Conservation (phyloP, 73 alveolate species). For the Blepharisma japonicum region DNA sequence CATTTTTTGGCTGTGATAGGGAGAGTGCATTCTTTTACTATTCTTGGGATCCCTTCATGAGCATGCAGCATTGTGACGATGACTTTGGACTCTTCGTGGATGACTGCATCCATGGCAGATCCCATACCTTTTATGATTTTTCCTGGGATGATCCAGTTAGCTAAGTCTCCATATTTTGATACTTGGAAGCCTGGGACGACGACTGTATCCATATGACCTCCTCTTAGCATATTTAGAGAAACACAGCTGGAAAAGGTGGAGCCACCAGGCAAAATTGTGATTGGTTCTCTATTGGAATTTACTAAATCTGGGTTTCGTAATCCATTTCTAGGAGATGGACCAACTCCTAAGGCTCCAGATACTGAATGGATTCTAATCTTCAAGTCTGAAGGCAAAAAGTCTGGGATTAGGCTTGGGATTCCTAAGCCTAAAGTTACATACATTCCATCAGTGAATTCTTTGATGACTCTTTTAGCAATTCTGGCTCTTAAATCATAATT, state of each 20-base stretch:
- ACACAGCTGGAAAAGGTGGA: conserved; percentile 73
- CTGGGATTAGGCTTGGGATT: conserved; percentile 77
- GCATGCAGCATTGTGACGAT: conserved; percentile 66
- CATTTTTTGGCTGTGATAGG: conserved; percentile 66
- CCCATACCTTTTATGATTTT: conserved; percentile 89
- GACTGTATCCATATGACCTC: conserved; percentile 59
- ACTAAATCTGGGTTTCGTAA: conserved; percentile 77
- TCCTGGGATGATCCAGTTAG: conserved; percentile 97
- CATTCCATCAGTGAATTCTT: conserved; percentile 73
- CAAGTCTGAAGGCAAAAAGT: conserved; percentile 34
- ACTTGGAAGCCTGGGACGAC: conserved; percentile 62
- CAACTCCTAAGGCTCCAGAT: conserved; percentile 90
- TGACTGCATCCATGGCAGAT: conserved; percentile 82
- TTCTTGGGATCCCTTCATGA: conserved; percentile 43
- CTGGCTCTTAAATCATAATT: conserved; percentile 27
- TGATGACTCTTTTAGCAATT: conserved; percentile 82
- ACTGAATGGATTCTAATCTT: conserved; percentile 59
- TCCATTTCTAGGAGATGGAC: conserved; percentile 80
- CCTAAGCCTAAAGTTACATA: conserved; percentile 87
- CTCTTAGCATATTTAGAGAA: conserved; percentile 89
- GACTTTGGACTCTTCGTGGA: conserved; percentile 51
- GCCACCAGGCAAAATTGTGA: conserved; percentile 72
- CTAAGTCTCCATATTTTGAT: conserved; percentile 48
- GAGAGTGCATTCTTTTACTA: conserved; percentile 38
- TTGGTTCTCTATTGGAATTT: conserved; percentile 86